Evolutionary conservation across 257 asterid species (phyloP), one percentile per base, ranked within the genome.

Genomic region (Ajuga chamaepitys): DNA sequence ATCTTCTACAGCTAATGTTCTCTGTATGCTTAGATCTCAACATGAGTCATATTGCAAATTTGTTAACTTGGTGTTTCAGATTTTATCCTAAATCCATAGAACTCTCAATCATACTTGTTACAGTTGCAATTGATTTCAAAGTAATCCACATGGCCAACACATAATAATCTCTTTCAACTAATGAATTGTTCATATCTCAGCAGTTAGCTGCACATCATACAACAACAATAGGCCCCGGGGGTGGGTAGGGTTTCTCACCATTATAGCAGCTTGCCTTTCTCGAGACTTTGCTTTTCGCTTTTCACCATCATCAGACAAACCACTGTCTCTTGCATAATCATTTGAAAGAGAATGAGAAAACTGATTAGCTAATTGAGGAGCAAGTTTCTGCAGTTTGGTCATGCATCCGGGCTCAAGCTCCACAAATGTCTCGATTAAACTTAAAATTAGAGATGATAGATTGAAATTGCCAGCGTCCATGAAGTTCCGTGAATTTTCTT

Each of bases 191-290:
- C 37, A 48, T 26, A 37, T 41, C 53, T 42, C 46, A 54, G 57
- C 47, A 25, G 67, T 42, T 40, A 54, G 57, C 47, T 25, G 67
- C 5, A 52, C 18, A 20, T 38, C 34, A 8, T 55, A 67, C n/a
- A 42, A 30, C 25, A 2, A 7, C 16, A 76, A 48, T n/a, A 11
- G 9, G 66, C n/a, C n/a, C n/a, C n/a, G n/a, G n/a, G n/a, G n/a
- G n/a, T n/a, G n/a, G n/a, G n/a, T n/a, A n/a, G n/a, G n/a, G n/a
- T n/a, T n/a, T 25, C 95, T 74, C 70, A 90, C 99, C 96, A 94
- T 13, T 55, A 90, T 80, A 56, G 99, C 95, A 85, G 97, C 93
- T 79, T 94, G 99, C 75, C 89, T 88, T 80, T 90, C 96, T 16
- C 97, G 95, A 75, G 99, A 81, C 78, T 83, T 85, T 66, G 93